Base-by-base conservation (phyloP, 2,329 filamentous ascomycete species). In the Fusarium tuaranense region DNA sequence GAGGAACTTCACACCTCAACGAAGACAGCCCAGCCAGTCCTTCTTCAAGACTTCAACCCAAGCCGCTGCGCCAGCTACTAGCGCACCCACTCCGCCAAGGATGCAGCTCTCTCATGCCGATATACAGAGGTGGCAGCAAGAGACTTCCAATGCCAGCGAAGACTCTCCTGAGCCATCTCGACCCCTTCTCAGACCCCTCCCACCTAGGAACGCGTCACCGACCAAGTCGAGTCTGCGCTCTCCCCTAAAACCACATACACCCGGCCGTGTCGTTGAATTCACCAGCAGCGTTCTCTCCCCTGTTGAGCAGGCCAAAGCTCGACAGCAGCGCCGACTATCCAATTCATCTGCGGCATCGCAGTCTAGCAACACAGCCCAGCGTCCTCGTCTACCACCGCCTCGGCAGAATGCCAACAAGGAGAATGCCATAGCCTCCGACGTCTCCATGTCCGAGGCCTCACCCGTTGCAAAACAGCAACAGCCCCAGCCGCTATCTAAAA, bases 181-280 rank as follows among this genome's bases (percentile, higher is more conserved):
- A 4, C 83, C 83, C 5, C 76, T 84, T n/a, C 84, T 88, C 25
- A 86, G 86, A 8, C 86, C 87, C 3, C 81, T 87, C 5, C 88
- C 88, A 14, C 83, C 86, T 62, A 86, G 84, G 69, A 84, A 86
- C n/a, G 85, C 86, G 6, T 91, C 89, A 1, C 89, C 89, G 0
- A 84, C 81, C 10, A 91, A 91, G 77, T 91, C 89, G 1, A 88
- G 85, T 73, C 80, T 91, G 27, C 86, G 89, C 20, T 90, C 89
- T 5, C 88, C 89, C 0, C 78, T 89, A 20, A 91, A 91, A 76
- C 86, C 88, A 5, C 89, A 86, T 70, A 90, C 88, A 3, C 88
- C 88, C 1, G 89, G 89, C 6, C 86, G 88, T 0, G 87, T 91
- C 1, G 89, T 91, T 16, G 88, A 89, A 67, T 91, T 91, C 72